Conservation (phyloP, 495 filamentous ascomycete species). For the Neurospora pannonica region DNA sequence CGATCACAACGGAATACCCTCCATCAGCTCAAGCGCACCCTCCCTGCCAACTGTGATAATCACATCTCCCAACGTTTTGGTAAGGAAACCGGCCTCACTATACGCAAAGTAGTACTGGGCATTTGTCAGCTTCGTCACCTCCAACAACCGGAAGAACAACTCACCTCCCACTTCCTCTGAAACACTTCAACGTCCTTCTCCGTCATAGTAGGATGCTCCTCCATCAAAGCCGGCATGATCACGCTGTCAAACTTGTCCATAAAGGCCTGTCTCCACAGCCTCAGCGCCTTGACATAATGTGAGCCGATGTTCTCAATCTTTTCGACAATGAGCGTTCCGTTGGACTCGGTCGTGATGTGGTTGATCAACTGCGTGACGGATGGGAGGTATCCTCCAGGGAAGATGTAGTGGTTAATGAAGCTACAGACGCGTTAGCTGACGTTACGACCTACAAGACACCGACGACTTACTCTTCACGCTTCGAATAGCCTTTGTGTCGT, state of each 20-base stretch:
- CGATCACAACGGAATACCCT: conserved; percentile 41
- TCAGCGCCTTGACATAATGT: conserved; percentile 58
- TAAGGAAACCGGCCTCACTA: conserved; percentile 61
- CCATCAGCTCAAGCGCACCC: conserved; percentile 56
- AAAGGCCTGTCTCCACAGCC: conserved; percentile 59
- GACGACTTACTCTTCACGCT: conserved; percentile 32
- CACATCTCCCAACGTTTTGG: conserved; percentile 60
- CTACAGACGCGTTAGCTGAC: conserved; percentile 14
- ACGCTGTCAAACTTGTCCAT: conserved; percentile 45
- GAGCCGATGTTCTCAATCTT: conserved; percentile 58
- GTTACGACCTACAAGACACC: background rate
- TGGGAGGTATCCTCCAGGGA: conserved; percentile 63
- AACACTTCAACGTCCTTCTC: conserved; percentile 53
- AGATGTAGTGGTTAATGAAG: conserved; percentile 68
- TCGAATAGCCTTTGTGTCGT: conserved; percentile 36
- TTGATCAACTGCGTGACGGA: conserved; percentile 53
- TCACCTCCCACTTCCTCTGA: conserved; percentile 57
- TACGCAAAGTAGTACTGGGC: conserved; percentile 62
- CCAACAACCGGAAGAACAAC: background rate
- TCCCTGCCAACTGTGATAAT: conserved; percentile 59
- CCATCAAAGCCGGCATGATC: conserved; percentile 46
- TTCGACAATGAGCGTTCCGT: conserved; percentile 51
- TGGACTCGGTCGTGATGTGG: conserved; percentile 47
- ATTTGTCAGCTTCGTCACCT: conserved; percentile 1
- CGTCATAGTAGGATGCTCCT: conserved; percentile 45